These are phyloP conservation scores for Beauveria varroae DNA, from an alignment of 2,329 filamentous ascomycete species.

Conservation along the genomic window DNA sequence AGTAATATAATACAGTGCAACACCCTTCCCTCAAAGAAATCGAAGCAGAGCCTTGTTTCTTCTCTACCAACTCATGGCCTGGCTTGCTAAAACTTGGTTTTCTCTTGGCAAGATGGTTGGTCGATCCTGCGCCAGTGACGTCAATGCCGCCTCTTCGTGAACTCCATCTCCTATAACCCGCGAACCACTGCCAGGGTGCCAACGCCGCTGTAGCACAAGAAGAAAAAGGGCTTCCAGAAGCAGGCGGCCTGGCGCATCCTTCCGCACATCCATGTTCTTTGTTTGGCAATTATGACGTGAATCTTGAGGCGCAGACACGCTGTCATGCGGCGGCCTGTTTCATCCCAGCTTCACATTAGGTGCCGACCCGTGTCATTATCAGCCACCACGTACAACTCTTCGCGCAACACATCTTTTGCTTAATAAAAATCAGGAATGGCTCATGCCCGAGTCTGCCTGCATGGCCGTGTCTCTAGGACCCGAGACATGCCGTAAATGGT, in stretches of 20 bases:
- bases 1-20: neutral
- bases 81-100: neutral
- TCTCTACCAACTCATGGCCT: neutral
- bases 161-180: neutral
- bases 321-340: neutral
- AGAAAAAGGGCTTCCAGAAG: neutral
- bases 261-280: neutral
- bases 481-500: neutral
- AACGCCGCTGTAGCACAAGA: neutral
- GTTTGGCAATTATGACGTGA: neutral
- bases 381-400: neutral
- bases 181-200: neutral
- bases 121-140: slow-evolving; percentile 15
- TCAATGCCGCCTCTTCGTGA: slow-evolving; percentile 9
- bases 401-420: neutral
- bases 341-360: neutral
- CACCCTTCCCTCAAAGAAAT: neutral
- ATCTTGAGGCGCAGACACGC: neutral
- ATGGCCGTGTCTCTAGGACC: neutral
- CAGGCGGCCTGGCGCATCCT: neutral
- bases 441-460: neutral
- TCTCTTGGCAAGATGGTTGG: neutral
- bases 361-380: neutral
- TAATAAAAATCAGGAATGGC: too few relatives aligned
- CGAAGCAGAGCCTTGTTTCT: neutral